These are phyloP conservation scores for Coniochaeta hoffmannii DNA, from an alignment of 2,329 filamentous ascomycete genomes.

Conservation along the genomic window DNA sequence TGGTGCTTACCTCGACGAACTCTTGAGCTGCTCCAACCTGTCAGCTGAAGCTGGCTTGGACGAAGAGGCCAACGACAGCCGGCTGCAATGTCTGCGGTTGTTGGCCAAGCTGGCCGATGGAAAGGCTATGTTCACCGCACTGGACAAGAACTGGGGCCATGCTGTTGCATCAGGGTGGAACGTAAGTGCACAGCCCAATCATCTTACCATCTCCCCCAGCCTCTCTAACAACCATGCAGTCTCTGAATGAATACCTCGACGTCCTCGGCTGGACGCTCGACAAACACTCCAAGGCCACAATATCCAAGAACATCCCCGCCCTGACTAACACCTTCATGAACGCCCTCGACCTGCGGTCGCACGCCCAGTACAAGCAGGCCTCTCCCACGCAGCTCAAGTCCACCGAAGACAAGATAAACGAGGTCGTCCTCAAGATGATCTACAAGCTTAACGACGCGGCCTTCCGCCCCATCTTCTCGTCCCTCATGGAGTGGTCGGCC, in stretches of 20 bases:
- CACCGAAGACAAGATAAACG: conserved; percentile 60
- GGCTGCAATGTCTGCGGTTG: conserved; percentile 62
- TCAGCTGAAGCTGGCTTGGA: conserved; percentile 59
- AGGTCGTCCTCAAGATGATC: conserved; percentile 78
- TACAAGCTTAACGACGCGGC: conserved; percentile 93
- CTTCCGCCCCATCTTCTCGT: conserved; percentile 85
- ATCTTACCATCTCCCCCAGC: not conserved
- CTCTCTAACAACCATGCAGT: conserved; percentile 36
- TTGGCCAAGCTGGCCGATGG: conserved; percentile 72
- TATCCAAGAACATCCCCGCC: conserved; percentile 65
- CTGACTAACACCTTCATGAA: conserved; percentile 60
- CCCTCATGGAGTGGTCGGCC: conserved; percentile 75
- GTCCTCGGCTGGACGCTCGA: conserved; percentile 66
- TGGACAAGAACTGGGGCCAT: conserved; percentile 64
- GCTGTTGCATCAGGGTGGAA: conserved; percentile 55
- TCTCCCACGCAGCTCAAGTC: conserved; percentile 37
- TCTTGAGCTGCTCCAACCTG: conserved; percentile 64
- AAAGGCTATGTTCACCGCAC: conserved; percentile 64
- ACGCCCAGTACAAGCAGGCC: conserved; percentile 39
- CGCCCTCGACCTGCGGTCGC: conserved; percentile 58
- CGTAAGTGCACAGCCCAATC: conserved; percentile 38
- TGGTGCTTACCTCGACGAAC: conserved; percentile 60
- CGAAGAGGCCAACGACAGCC: conserved; percentile 55
- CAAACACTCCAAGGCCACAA: conserved; percentile 66
- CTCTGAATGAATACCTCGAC: conserved; percentile 60